Evolutionary conservation across 2,329 filamentous ascomycete genomes (phyloP).

Genomic region (Cercospora sp.): DNA sequence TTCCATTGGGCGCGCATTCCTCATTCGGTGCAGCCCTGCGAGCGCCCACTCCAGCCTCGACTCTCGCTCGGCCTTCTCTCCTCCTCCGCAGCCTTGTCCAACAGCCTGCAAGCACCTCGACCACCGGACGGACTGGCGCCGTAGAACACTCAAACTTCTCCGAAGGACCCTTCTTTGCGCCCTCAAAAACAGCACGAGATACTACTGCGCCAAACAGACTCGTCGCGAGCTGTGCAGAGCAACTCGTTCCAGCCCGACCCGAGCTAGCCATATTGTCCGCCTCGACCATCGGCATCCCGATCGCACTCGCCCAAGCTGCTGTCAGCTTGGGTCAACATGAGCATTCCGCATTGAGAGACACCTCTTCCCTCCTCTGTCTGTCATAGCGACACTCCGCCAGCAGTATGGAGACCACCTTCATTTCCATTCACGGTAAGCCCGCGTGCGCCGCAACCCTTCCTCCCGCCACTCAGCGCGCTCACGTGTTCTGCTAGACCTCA

Average conservation of each 20-base stretch:
- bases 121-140: too few relatives aligned
- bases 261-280: not conserved
- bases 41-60: not conserved
- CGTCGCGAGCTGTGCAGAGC: not conserved
- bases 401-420: slow-evolving; percentile 63
- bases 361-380: not conserved
- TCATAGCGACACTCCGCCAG: not conserved
- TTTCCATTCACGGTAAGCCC: slow-evolving; percentile 80
- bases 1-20: not conserved
- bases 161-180: not conserved
- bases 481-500: slow-evolving; percentile 58
- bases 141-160: too few relatives aligned
- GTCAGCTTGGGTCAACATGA: not conserved
- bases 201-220: not conserved
- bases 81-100: not conserved
- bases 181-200: not conserved
- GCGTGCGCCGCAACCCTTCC: not conserved
- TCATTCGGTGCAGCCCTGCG: not conserved
- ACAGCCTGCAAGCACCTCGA: not conserved
- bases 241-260: not conserved
- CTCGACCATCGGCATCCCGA: not conserved
- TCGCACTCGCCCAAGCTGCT: not conserved
- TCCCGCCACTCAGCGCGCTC: not conserved
- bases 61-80: not conserved
- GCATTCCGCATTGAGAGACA: not conserved